phyloP scores from a whole-genome alignment of 2,329 filamentous ascomycete genomes.

The Zalaria obscura region DNA sequence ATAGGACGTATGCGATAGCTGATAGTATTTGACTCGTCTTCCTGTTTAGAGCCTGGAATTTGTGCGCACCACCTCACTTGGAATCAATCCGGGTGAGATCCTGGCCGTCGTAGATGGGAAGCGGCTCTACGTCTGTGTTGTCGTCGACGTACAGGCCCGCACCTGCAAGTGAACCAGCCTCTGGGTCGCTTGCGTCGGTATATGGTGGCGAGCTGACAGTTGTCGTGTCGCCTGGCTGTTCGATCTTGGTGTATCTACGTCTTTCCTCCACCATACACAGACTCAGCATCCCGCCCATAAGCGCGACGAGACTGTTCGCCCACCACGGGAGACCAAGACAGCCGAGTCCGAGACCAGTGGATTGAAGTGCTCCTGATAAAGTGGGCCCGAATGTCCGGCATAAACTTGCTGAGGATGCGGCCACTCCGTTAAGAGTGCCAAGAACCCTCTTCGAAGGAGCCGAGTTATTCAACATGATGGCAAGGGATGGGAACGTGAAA shows the following conservation, averaged over 20 bases:
- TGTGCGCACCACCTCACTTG: too few species aligned
- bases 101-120: background rate
- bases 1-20: background rate
- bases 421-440: conserved; percentile 84
- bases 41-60: too few species aligned
- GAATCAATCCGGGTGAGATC: background rate
- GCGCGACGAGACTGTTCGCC: conserved; percentile 65
- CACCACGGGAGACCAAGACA: conserved; percentile 91
- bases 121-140: background rate
- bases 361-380: conserved; percentile 72
- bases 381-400: conserved; percentile 81
- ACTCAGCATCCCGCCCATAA: conserved; percentile 60
- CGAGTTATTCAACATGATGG: conserved; percentile 78
- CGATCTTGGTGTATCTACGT: conserved; percentile 7
- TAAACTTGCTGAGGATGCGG: conserved; percentile 79
- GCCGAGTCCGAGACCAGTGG: conserved; percentile 62
- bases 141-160: conserved; percentile 1
- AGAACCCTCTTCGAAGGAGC: conserved; percentile 73
- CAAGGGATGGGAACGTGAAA: conserved; percentile 79
- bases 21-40: background rate
- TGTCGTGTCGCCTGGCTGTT: background rate
- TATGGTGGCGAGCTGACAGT: background rate
- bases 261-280: conserved; percentile 44
- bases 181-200: background rate
- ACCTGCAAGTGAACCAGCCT: background rate